Percentiles rank a stretch among this genome's conserved stretches.
Conservation (phyloP, 495 filamentous ascomycete genomes). For the Daldinia loculata region DNA sequence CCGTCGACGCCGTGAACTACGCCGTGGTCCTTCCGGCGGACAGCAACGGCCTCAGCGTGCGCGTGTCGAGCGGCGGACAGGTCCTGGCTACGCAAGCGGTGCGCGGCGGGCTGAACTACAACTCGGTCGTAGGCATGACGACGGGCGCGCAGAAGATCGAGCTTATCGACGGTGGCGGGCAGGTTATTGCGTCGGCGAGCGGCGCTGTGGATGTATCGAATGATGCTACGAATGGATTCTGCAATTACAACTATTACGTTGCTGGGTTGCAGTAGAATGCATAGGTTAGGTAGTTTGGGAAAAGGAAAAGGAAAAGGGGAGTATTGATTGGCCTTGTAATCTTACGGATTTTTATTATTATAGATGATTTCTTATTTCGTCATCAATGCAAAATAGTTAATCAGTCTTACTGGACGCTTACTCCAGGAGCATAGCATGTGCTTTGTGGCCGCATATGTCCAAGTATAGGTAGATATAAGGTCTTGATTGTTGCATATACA, state of each 20-base stretch:
- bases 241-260: constrained; percentile 34
- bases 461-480: too few relatives aligned
- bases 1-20: constrained; percentile 30
- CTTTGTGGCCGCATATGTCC: too few relatives aligned
- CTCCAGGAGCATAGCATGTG: too few relatives aligned
- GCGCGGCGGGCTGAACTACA: constrained; percentile 17
- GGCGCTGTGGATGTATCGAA: constrained; percentile 19
- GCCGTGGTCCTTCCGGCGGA: constrained; percentile 19
- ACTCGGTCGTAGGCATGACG: constrained; percentile 15
- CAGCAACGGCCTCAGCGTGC: neutral
- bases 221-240: constrained; percentile 21
- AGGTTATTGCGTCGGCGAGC: constrained; percentile 14
- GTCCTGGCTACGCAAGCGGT: constrained; percentile 17
- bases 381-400: too few relatives aligned
- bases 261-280: constrained; percentile 20
- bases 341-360: too few relatives aligned
- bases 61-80: constrained; percentile 26
- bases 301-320: neutral
- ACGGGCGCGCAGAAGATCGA: constrained; percentile 32
- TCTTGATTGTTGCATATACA: too few relatives aligned
- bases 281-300: neutral
- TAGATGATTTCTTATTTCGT: too few relatives aligned
- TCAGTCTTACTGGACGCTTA: too few relatives aligned
- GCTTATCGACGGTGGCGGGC: constrained; percentile 12
- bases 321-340: neutral